phyloP scores from a whole-genome alignment of 768 basidiomycete species.

The Pleurotus tuoliensis region DNA sequence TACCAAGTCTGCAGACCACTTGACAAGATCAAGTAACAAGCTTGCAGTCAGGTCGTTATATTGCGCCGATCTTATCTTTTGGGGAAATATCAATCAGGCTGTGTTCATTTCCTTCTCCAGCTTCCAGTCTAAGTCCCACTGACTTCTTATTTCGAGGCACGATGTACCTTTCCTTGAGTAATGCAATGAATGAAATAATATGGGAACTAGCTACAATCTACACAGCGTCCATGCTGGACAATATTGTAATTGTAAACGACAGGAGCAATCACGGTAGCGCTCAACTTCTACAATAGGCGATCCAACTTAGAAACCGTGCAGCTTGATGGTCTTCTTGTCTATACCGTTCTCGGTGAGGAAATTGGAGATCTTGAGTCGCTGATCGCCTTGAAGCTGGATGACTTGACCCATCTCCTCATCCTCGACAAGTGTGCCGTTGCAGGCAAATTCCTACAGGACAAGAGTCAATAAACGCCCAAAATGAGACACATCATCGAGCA shows the following conservation, averaged over 20 bases:
- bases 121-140: background rate
- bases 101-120: no score
- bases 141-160: constrained; percentile 2
- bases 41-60: background rate
- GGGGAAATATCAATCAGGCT: background rate
- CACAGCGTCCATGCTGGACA: constrained; percentile 1
- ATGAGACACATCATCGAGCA: constrained; percentile 7
- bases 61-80: background rate
- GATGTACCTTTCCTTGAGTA: background rate
- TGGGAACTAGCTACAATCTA: constrained; percentile 10
- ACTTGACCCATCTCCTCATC: constrained; percentile 96
- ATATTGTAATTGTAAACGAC: background rate
- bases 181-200: constrained; percentile 7
- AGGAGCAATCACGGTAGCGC: constrained; percentile 9
- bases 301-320: constrained; percentile 75
- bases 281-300: constrained; percentile 1
- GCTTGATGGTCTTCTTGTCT: constrained; percentile 72
- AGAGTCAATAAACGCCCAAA: background rate
- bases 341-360: constrained; percentile 87
- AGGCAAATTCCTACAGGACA: constrained; percentile 81
- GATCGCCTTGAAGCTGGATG: constrained; percentile 98
- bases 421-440: constrained; percentile 95
- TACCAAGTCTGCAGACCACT: constrained; percentile 54
- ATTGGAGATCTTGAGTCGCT: constrained; percentile 82
- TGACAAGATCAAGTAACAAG: constrained; percentile 84